phyloP scores from a whole-genome alignment of 108 stramenopile genomes.

The Skeletonema menzelii region DNA sequence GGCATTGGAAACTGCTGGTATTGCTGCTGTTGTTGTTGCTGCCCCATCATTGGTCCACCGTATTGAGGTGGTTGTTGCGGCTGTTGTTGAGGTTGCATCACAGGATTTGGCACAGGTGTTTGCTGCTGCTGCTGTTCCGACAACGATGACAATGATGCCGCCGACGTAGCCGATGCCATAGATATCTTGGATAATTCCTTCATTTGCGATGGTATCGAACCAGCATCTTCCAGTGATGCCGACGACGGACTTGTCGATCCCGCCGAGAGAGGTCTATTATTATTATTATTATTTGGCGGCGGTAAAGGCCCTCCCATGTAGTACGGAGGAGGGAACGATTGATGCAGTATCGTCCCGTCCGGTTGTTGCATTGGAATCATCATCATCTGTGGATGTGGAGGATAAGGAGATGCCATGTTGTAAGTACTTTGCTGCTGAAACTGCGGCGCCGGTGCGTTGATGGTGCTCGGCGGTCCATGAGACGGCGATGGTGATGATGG shows the following conservation, averaged over 20 bases:
- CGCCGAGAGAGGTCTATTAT: background rate
- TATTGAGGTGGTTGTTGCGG: background rate
- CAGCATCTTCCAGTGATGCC: conserved; percentile 24
- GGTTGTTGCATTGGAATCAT: conserved; percentile 8
- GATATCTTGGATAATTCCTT: conserved; percentile 26
- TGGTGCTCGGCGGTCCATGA: background rate
- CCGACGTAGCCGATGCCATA: conserved; percentile 17
- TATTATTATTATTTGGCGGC: background rate
- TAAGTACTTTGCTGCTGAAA: conserved; percentile 20
- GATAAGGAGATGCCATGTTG: conserved; percentile 20
- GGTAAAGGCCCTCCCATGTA: conserved; percentile 4
- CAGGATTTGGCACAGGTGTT: background rate
- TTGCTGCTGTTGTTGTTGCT: background rate
- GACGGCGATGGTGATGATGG: conserved; percentile 4
- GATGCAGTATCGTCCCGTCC: background rate
- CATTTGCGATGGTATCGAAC: conserved; percentile 24
- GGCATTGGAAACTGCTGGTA: background rate
- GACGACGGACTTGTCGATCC: conserved; percentile 29
- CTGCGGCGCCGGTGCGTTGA: background rate
- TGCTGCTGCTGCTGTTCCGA: conserved; percentile 9
- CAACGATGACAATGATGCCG: conserved; percentile 37
- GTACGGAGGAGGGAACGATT: background rate
- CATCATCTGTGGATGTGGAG: conserved; percentile 18
- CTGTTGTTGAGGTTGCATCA: background rate
- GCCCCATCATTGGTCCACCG: conserved; percentile 6